Conservation (phyloP, 1,284 basidiomycete genomes). For the Ganoderma meredithae region DNA sequence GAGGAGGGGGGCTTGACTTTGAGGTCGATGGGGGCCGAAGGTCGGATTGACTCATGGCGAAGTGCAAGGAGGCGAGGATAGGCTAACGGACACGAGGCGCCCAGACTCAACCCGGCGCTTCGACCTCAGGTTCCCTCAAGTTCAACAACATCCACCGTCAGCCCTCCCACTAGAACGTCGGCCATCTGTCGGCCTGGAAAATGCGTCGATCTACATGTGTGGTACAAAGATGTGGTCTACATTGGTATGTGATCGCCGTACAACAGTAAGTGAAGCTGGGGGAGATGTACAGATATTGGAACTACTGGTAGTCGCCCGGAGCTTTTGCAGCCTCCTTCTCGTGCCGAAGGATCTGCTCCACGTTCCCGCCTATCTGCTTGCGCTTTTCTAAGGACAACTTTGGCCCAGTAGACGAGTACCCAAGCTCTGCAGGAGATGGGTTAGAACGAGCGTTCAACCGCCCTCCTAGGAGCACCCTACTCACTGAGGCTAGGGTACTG, state of each 20-base stretch:
- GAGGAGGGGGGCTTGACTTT: not conserved
- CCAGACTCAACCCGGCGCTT: not conserved
- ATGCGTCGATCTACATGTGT: not conserved
- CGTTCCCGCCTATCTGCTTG: slow-evolving; percentile 52
- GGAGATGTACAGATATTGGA: not conserved
- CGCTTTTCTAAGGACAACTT: slow-evolving; percentile 55
- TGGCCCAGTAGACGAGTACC: slow-evolving; percentile 56
- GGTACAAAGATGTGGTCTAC: not conserved
- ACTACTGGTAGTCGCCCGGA: slow-evolving; percentile 42
- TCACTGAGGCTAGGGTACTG: slow-evolving; percentile 75
- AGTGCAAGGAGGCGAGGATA: slow-evolving; percentile 14
- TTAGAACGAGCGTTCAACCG: not conserved
- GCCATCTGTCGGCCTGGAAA: not conserved
- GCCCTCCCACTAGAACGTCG: not conserved
- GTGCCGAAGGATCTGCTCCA: slow-evolving; percentile 56
- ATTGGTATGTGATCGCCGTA: not conserved
- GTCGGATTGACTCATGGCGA: slow-evolving; percentile 31
- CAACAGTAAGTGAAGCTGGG: not conserved
- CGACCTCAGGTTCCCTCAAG: not conserved
- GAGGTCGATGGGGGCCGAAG: slow-evolving; percentile 6
- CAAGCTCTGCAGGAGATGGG: slow-evolving; percentile 49
- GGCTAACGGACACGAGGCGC: not conserved
- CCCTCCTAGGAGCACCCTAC: slow-evolving; percentile 33
- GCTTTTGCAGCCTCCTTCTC: slow-evolving; percentile 64
- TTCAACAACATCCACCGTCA: no score